Base-by-base conservation (phyloP, 2,329 filamentous ascomycete genomes). In the Annulohypoxylon truncatum region DNA sequence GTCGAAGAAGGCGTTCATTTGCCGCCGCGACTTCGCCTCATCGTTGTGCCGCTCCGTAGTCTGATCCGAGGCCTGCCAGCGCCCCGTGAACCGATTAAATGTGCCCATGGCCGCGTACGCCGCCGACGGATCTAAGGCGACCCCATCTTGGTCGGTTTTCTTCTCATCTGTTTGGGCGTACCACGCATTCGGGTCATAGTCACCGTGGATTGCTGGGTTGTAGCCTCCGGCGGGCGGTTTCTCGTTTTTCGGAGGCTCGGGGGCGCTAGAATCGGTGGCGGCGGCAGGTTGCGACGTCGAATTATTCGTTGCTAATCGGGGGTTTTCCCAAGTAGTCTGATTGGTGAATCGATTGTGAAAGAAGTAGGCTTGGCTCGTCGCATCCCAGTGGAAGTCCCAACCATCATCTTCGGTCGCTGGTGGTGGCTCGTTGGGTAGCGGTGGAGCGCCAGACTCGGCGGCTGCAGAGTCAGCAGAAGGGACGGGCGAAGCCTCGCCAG, bases 1-100 rank as follows among this genome's bases (percentile, higher is more conserved):
- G 77, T 99, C 95, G 78, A 98, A 99, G 80, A 91, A 98, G 40
- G 94, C 92, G 76, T 92, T 92, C 91, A 98, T 92, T 81, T 98
- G 96, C 46, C 96, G 86, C 54, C 84, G 85, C 65, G 91, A 91
- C 84, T 97, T 97, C 76, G 93, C 92, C 76, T 96, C 93, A 75
- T 97, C 94, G 72, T 89, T 91, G 82, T 94, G 91, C 54, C 90
- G 87, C 56, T 96, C 93, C 1, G 92, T 88, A 2, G 86, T 90
- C 68, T 90, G 82, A 9, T 88, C 86, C 2, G 82, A 82, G 15
- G 84, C 81, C 80, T 97, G 94, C 82, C 92, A 97, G 70, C 89
- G 87, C 46, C 94, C 94, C 0, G 92, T 97, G 80, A 94, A 95
- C 61, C 93, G 90, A 77, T 97, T 97, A 84, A 98, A 97, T n/a